Base-by-base conservation (phyloP, 1,284 basidiomycete species). In the Porogramme epimiltina region DNA sequence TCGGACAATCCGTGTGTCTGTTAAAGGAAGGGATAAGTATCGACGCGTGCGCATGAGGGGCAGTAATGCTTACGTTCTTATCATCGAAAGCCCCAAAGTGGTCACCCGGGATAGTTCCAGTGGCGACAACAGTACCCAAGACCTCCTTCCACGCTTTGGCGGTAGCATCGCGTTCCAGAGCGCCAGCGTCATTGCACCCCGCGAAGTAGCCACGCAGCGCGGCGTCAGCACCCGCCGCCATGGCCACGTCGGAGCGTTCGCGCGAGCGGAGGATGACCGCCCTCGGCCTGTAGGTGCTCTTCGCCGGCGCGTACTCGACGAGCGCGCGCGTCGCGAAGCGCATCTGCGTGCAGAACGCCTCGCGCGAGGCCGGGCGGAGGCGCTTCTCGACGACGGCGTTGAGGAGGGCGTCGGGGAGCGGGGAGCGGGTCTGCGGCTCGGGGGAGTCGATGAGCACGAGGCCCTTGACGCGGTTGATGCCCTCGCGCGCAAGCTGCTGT, bases 401-500 rank as follows among this genome's bases (percentile, higher is more conserved):
- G 50, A 89, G 74, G 42, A 87, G 55, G 0, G 70, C 39, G 24
- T 76, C 72, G 3, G 84, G 74, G 33, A 88, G 72, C 4, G 79
- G 72, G 2, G 74, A 70, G 16, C 75, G 72, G 11, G 73, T 68
- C 16, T 73, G 65, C 0, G 87, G 87, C 51, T 72, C 70, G 0
- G 87, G 85, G 0, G 84, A 76, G 62, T 89, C 86, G 58, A 90
- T 82, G 53, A 89, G 70, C 4, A 89, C 59, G 38, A 90, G 70
- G 0, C 85, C 87, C 49, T 71, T 69, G 16, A 85, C 79, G 10
- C 13, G 13, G 1, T 55, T 52, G 11, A 76, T 58, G 2, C 79
- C 81, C 8, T 58, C 66, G 10, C 59, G 59, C 16, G 64, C 58
- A n/a, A 89, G 74, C 34, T 79, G 75, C 2, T 74, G 74, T n/a